Evolutionary conservation across 208 protist genomes (phyloP), one percentile per base, ranked within the genome.

Genomic region (Crithidia sp.): DNA sequence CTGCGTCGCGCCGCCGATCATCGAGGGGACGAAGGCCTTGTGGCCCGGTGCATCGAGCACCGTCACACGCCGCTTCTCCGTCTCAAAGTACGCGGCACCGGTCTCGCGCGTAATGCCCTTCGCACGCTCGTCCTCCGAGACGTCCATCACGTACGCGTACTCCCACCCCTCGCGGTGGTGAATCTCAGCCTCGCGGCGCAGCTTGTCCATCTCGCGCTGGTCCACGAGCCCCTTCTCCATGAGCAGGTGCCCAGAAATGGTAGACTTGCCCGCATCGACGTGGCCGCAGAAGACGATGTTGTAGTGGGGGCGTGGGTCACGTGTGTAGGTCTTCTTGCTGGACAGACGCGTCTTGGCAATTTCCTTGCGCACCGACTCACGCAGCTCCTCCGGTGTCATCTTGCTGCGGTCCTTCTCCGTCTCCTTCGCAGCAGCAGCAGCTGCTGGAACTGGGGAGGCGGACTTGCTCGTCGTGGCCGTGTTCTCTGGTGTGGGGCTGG

Each of bases 261-360:
- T 99, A 10, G 97, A 99, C 85, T 99, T 99, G 61, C 99, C 99
- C 39, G 98, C 98, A 87, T 99, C 98, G 44, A 99, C 98, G 85
- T 99, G 98, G 36, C 99, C 99, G 77, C 99, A 99, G 86, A 99
- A 99, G 47, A 99, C 97, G 61, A 99, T 85, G 86, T 99, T 99
- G 74, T 99, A 89, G 87, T 99, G 98, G 47, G 97, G 97, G 62
- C 95, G 85, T 2, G 90, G 82, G 84, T 98, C 94, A 40, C 89
- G 88, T 47, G 76, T 77, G 79, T 89, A 94, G 58, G 78, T 72
- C 69, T 91, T 89, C 68, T 88, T 90, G 71, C 76, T 85, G 72
- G 52, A 45, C 84, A 83, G 71, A 17, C 87, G 84, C 81, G 92
- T 84, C 65, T 86, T 90, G 2, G 89, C 91, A 55, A 95, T 88